A percentile compares a stretch with the other conserved stretches of the same genome.
Conservation (phyloP, 768 basidiomycete genomes). For the Lactarius sanguifluus region DNA sequence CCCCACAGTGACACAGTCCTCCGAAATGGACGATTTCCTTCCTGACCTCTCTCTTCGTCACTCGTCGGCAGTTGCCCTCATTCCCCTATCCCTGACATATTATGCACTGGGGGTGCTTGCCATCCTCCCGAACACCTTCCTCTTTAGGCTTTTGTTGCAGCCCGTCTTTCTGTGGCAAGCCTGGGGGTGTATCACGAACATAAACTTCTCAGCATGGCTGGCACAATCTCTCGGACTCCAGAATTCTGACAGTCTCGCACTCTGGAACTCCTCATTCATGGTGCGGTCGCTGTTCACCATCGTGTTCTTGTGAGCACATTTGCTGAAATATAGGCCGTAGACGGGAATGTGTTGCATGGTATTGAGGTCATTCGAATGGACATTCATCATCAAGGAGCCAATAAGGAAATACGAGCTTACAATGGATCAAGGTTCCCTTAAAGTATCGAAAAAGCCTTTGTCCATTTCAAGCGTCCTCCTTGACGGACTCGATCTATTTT, state of each 20-base stretch:
- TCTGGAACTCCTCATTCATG: slow-evolving; percentile 7
- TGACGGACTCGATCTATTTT: slow-evolving; percentile 20
- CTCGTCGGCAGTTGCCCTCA: not conserved
- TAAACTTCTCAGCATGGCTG: slow-evolving; percentile 6
- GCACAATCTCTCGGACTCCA: not conserved
- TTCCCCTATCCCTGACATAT: slow-evolving; percentile 11
- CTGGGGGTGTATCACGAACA: not conserved
- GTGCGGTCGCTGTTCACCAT: slow-evolving; percentile 2
- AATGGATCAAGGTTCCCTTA: no score
- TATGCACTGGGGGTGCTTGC: slow-evolving; percentile 10
- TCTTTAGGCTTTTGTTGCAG: slow-evolving; percentile 1
- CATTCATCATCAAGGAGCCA: not conserved
- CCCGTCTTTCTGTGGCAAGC: slow-evolving; percentile 9
- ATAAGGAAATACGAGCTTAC: not conserved
- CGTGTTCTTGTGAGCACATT: not conserved
- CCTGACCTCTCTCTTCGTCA: slow-evolving; percentile 9
- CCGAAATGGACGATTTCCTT: not conserved
- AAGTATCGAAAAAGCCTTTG: not conserved
- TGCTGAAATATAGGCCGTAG: not conserved
- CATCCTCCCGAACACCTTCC: slow-evolving; percentile 13
- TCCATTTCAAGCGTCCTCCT: not conserved
- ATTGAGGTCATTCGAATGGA: not conserved
- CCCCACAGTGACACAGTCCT: no score
- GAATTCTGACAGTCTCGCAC: not conserved
- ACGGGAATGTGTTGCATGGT: not conserved